phyloP scores from a whole-genome alignment of 169 alveolate genomes.

The Plasmodium coatneyi region DNA sequence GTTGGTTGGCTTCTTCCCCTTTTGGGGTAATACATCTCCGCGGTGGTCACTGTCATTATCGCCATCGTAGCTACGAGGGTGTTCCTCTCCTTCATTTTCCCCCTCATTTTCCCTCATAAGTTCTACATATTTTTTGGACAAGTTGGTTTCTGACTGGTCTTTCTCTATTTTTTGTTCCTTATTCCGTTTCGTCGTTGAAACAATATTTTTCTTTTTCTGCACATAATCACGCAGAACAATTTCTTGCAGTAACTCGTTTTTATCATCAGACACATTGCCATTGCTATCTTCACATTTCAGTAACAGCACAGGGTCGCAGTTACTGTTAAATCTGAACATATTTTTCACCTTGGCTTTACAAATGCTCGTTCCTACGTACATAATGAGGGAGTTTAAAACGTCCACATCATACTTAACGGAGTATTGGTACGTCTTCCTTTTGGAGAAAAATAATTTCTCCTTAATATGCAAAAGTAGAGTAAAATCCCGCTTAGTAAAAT shows the following conservation, averaged over 20 bases:
- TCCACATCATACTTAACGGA: constrained; percentile 60
- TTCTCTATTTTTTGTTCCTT: not conserved
- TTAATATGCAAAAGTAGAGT: constrained; percentile 34
- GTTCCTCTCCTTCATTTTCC: not conserved
- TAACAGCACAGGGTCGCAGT: constrained; percentile 55
- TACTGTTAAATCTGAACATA: constrained; percentile 40
- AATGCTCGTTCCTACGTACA: constrained; percentile 65
- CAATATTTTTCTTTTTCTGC: constrained; percentile 12
- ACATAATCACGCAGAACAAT: not conserved
- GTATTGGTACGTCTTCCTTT: constrained; percentile 38
- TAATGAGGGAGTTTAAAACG: constrained; percentile 43
- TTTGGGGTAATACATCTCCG: not conserved
- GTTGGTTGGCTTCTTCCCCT: not conserved
- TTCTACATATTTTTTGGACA: constrained; percentile 55
- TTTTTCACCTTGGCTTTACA: constrained; percentile 72
- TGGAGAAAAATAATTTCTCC: constrained; percentile 45
- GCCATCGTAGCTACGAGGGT: not conserved
- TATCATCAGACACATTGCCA: constrained; percentile 2
- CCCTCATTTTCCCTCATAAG: constrained; percentile 37
- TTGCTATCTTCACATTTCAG: not conserved
- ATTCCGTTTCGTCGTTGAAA: not conserved
- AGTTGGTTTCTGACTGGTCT: not conserved
- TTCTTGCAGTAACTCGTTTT: constrained; percentile 24
- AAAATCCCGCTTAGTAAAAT: constrained; percentile 81
- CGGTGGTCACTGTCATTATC: not conserved